Evolutionary conservation across 2,329 filamentous ascomycete species (phyloP).

Genomic region (Chrysoporthe deuterocubensis): DNA sequence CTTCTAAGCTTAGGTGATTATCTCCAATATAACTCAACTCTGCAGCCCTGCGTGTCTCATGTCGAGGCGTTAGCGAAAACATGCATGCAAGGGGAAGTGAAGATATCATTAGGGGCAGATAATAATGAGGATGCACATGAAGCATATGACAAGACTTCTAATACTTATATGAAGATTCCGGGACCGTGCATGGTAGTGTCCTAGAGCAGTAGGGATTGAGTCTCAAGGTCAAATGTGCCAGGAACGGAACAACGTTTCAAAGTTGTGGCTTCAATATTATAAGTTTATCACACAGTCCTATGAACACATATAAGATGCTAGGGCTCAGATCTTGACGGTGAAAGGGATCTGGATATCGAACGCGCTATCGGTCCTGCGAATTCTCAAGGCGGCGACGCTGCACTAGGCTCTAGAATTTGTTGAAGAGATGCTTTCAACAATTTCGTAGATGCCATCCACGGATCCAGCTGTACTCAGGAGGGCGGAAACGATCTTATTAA

Average conservation of each 20-base stretch:
- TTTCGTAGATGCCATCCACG: slow-evolving; percentile 51
- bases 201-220: slow-evolving; percentile 32
- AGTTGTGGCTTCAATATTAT: too few relatives aligned
- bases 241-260: too few relatives aligned
- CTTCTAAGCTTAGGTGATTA: too few relatives aligned
- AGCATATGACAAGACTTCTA: background rate
- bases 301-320: slow-evolving; percentile 5
- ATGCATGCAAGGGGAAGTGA: too few relatives aligned
- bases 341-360: slow-evolving; percentile 22
- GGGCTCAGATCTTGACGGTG: slow-evolving; percentile 16
- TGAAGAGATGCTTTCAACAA: slow-evolving; percentile 40
- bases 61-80: too few relatives aligned
- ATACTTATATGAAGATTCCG: background rate
- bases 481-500: slow-evolving; percentile 37
- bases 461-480: slow-evolving; percentile 49
- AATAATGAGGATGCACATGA: background rate
- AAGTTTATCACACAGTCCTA: too few relatives aligned
- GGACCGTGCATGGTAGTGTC: background rate
- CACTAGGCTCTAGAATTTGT: slow-evolving; percentile 31
- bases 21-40: too few relatives aligned
- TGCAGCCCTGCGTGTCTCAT: too few relatives aligned
- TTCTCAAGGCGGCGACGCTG: slow-evolving; percentile 28
- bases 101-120: background rate
- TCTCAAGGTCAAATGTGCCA: too few relatives aligned
- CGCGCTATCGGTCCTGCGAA: slow-evolving; percentile 20